Evolutionary conservation across 345 rosid genomes (phyloP).

Genomic region (Adansonia digitata): DNA sequence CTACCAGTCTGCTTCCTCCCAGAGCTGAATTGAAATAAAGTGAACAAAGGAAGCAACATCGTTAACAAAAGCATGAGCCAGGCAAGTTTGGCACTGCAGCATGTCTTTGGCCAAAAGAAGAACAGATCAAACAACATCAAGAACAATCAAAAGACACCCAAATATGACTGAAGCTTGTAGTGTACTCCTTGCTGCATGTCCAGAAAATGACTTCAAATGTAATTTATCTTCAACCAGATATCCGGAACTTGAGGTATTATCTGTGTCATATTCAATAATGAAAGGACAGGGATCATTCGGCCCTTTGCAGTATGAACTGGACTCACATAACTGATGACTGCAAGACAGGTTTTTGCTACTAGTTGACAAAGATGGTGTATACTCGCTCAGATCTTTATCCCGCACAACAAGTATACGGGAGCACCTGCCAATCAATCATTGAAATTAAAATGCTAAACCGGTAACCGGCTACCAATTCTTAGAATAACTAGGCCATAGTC

Average conservation of each 20-base stretch:
- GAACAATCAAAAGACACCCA: constrained; percentile 44
- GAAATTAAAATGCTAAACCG: constrained; percentile 62
- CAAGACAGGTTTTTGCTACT: constrained; percentile 65
- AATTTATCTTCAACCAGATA: constrained; percentile 62
- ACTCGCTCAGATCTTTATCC: constrained; percentile 80
- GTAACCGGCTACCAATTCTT: constrained; percentile 40
- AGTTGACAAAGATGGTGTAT: constrained; percentile 60
- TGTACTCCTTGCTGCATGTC: constrained; percentile 27
- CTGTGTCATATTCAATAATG: constrained; percentile 39
- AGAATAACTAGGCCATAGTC: neutral
- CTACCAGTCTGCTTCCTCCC: constrained; percentile 83
- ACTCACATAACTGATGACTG: constrained; percentile 60
- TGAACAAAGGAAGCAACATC: too few species aligned
- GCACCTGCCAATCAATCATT: constrained; percentile 98
- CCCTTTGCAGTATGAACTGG: constrained; percentile 46
- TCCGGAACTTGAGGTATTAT: constrained; percentile 71
- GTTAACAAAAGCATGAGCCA: neutral
- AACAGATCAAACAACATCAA: neutral
- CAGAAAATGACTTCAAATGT: constrained; percentile 52
- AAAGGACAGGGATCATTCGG: constrained; percentile 64
- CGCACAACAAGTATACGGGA: constrained; percentile 84
- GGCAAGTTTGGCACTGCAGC: neutral
- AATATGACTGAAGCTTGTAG: constrained; percentile 58
- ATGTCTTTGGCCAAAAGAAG: neutral
- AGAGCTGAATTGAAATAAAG: constrained; percentile 52